phyloP scores from a whole-genome alignment of 2,329 filamentous ascomycete species.

The Colletotrichum sp. region DNA sequence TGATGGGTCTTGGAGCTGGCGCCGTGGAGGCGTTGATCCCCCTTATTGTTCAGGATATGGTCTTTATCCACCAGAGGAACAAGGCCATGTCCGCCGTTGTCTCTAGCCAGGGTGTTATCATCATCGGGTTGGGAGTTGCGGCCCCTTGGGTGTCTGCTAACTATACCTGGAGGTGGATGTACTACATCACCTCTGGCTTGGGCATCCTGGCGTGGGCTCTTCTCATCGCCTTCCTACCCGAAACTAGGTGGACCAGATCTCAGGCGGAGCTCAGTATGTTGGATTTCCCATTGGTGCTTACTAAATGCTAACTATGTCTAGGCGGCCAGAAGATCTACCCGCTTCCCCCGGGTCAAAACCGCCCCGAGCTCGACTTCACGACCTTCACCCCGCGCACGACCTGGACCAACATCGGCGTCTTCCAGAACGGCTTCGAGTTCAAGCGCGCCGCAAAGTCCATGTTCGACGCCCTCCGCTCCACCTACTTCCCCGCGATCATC shows the following conservation, averaged over 20 bases:
- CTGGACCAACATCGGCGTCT: conserved; percentile 35
- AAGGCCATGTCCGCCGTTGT: conserved; percentile 34
- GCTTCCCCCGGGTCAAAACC: conserved; percentile 27
- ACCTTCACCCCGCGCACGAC: conserved; percentile 29
- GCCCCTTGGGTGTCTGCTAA: conserved; percentile 33
- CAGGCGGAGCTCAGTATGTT: conserved; percentile 30
- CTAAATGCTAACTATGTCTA: neutral
- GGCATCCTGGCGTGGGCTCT: conserved; percentile 35
- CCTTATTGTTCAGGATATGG: conserved; percentile 40
- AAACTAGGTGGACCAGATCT: conserved; percentile 36
- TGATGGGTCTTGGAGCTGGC: conserved; percentile 39
- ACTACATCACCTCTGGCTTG: conserved; percentile 33
- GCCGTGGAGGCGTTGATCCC: conserved; percentile 39
- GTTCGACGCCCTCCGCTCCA: conserved; percentile 33
- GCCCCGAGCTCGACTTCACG: conserved; percentile 30
- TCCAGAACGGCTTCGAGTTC: conserved; percentile 31
- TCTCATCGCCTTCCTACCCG: conserved; percentile 35
- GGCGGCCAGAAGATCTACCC: conserved; percentile 22
- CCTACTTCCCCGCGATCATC: conserved; percentile 35
- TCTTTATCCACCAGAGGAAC: conserved; percentile 42
- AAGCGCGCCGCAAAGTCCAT: conserved; percentile 25
- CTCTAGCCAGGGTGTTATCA: conserved; percentile 31
- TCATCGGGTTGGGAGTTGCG: conserved; percentile 30
- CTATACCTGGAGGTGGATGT: conserved; percentile 37
- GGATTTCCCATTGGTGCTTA: rapidly evolving